Conservation (phyloP, 169 alveolate genomes). For the Plasmodium relictum region DNA sequence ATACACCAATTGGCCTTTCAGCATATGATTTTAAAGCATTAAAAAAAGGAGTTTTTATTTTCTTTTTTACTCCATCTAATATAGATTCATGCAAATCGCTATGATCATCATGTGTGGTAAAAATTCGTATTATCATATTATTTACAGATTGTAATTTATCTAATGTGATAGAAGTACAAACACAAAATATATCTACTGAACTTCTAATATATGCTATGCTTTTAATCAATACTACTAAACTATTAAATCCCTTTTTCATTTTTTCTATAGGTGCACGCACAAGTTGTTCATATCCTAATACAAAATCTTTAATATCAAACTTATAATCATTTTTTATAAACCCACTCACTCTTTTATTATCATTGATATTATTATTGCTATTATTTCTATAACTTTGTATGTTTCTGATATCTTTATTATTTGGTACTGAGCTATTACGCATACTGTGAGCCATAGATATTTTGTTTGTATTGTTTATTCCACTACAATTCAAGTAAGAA, state of each 20-base stretch:
- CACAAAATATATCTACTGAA: conserved; percentile 82
- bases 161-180: conserved; percentile 80
- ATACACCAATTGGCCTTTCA: conserved; percentile 84
- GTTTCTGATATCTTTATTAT: conserved; percentile 14
- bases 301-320: conserved; percentile 73
- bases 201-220: conserved; percentile 77
- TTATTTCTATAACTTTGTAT: neutral
- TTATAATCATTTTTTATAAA: neutral
- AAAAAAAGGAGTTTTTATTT: conserved; percentile 81
- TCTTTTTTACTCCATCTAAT: conserved; percentile 78
- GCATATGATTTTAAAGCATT: conserved; percentile 81
- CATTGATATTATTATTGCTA: neutral
- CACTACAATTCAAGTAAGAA: neutral
- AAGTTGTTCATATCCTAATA: conserved; percentile 80
- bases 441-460: neutral
- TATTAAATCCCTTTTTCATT: conserved; percentile 77
- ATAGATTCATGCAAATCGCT: conserved; percentile 83
- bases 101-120: conserved; percentile 81
- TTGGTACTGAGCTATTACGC: neutral
- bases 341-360: neutral
- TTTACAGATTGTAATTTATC: conserved; percentile 74
- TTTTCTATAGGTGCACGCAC: conserved; percentile 78
- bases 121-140: conserved; percentile 77
- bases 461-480: conserved; percentile 1
- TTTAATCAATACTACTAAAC: conserved; percentile 55